These are phyloP conservation scores for Dactylellina leptospora DNA, from an alignment of 2,329 filamentous ascomycete genomes.

Conservation along the genomic window DNA sequence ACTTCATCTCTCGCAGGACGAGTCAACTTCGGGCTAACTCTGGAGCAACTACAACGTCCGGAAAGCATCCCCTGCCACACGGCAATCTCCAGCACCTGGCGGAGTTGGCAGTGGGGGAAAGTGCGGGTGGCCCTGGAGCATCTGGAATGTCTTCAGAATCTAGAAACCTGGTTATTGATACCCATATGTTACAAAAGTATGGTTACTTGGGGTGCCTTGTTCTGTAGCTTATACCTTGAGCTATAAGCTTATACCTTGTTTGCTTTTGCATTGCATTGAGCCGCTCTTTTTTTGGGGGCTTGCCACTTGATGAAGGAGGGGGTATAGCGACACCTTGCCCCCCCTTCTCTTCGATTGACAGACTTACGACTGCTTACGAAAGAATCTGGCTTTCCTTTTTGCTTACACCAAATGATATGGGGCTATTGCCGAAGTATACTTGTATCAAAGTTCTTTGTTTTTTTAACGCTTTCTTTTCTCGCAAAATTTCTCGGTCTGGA, in stretches of 20 bases:
- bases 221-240: conserved; percentile 59
- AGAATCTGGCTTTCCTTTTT: conserved; percentile 17
- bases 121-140: conserved; percentile 53
- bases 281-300: conserved; percentile 47
- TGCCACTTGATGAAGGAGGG: conserved; percentile 12
- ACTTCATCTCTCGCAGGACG: conserved; percentile 65
- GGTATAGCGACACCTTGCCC: conserved; percentile 34
- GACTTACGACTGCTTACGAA: conserved; percentile 49
- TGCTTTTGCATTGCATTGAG: conserved; percentile 42
- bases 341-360: conserved; percentile 2
- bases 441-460: conserved; percentile 35
- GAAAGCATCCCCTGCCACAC: conserved; percentile 63
- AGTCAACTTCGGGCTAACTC: conserved; percentile 59
- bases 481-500: conserved; percentile 18
- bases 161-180: conserved; percentile 54
- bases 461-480: conserved; percentile 9
- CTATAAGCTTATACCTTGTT: conserved; percentile 58
- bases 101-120: conserved; percentile 62
- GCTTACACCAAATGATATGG: conserved; percentile 28
- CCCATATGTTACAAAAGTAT: conserved; percentile 60
- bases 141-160: conserved; percentile 53
- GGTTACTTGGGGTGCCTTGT: conserved; percentile 60
- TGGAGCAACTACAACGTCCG: conserved; percentile 60
- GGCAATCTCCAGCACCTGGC: conserved; percentile 70
- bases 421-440: conserved; percentile 28